Evolutionary conservation across 148 eudicot genomes (phyloP).

Genomic region (Salicornia ramosissima): DNA sequence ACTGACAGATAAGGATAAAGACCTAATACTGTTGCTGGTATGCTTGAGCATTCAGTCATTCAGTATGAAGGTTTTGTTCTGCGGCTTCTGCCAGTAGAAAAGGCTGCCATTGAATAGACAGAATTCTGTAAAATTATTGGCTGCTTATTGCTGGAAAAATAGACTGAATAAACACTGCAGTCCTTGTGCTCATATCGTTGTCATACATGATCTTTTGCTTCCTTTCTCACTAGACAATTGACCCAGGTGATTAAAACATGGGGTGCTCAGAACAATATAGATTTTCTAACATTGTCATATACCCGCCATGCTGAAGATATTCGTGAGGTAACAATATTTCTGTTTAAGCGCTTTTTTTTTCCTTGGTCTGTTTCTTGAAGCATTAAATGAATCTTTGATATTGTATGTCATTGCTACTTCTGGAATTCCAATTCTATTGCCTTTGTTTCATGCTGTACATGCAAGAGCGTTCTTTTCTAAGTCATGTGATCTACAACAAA

Average conservation of each 20-base stretch:
- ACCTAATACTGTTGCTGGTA: slow-evolving; percentile 38
- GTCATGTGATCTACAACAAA: slow-evolving; percentile 68
- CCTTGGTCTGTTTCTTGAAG: not conserved
- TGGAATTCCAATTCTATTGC: not conserved
- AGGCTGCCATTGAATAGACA: not conserved
- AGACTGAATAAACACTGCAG: not conserved
- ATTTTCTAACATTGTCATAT: slow-evolving; percentile 74
- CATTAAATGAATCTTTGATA: not conserved
- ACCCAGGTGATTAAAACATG: slow-evolving; percentile 74
- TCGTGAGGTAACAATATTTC: slow-evolving; percentile 53
- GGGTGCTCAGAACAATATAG: slow-evolving; percentile 84
- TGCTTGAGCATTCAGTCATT: slow-evolving; percentile 2
- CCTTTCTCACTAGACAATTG: slow-evolving; percentile 5
- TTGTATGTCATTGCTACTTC: not conserved
- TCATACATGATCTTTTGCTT: not conserved
- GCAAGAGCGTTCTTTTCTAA: slow-evolving; percentile 69
- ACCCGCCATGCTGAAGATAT: slow-evolving; percentile 93
- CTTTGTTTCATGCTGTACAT: slow-evolving; percentile 30
- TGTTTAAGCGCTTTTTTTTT: not conserved
- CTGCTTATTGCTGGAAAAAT: not conserved
- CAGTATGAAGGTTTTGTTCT: not conserved
- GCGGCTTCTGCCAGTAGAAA: not conserved
- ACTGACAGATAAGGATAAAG: slow-evolving; percentile 74
- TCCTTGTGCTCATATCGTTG: not conserved
- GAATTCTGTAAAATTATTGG: too few species aligned